Conservation (phyloP, 306 rosid species). For the Amphicarpaea edgeworthii region DNA sequence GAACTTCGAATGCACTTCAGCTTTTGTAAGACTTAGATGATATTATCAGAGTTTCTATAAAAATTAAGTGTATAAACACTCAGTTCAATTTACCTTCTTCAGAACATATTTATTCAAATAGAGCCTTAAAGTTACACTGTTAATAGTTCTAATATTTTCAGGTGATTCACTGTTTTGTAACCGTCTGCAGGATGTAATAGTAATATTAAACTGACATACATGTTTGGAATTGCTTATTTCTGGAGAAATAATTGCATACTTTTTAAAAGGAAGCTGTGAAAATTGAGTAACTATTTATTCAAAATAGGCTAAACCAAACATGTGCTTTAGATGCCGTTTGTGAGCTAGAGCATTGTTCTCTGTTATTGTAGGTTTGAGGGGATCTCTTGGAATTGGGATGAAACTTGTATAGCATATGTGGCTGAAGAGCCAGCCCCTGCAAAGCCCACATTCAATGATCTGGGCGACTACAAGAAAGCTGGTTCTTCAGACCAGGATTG, state of each 20-base stretch:
- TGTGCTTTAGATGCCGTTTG: not conserved
- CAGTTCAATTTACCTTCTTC: not conserved
- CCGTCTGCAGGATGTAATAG: not conserved
- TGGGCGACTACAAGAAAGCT: constrained; percentile 65
- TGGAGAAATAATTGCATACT: no score
- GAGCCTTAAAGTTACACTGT: not conserved
- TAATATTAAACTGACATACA: not conserved
- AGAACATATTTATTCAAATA: no score
- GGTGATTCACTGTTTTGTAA: constrained; percentile 13
- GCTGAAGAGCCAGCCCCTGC: constrained; percentile 88
- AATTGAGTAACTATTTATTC: not conserved
- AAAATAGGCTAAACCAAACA: not conserved
- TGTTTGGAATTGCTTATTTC: no score
- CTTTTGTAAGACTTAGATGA: no score
- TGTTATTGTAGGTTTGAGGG: constrained; percentile 85
- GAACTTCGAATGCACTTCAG: not conserved
- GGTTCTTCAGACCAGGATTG: constrained; percentile 66
- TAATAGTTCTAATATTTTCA: not conserved
- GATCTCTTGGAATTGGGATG: constrained; percentile 85
- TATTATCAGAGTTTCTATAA: no score
- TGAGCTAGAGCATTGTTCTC: constrained; percentile 19
- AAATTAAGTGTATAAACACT: not conserved
- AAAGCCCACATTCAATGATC: constrained; percentile 79
- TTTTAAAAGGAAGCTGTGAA: no score
- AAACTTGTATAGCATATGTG: constrained; percentile 80